Evolutionary conservation across 768 basidiomycete species (phyloP), one percentile per base, ranked within the genome.

Genomic region (Lanmaoa pseudosensibilis): DNA sequence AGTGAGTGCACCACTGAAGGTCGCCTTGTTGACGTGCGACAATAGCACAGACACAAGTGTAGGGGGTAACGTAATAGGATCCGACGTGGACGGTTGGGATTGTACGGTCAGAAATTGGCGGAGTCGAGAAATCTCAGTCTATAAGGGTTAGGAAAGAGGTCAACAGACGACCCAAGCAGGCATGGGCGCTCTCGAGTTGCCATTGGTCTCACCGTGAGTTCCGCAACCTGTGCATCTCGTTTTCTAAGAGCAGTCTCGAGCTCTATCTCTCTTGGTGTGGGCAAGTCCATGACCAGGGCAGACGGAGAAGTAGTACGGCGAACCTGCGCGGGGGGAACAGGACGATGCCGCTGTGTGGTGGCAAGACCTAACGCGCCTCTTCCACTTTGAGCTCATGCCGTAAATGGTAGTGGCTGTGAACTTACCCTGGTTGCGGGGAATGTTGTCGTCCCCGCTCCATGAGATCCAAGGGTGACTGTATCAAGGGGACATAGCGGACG

Each of bases 241-340:
- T 86, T 80, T 63, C 89, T 79, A n/a, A 93, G 75, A 15, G 88
- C 78, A 30, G 83, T 80, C 73, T 94, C 92, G 40, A 94, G 84
- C 70, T 92, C 89, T 58, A 91, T 77, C 73, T 93, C 90, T 70
- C 91, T 80, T 50, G 83, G 74, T 44, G 86, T 81, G 21, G 91
- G 92, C 34, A 90, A 73, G 57, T 84, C 82, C 88, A 90, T 90
- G 68, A 54, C 47, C 55, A 55, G 36, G n/a, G 54, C 61, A 19
- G 56, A 66, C 43, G 55, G 54, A 18, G 30, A 55, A 61, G 44
- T 34, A 43, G 37, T 46, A 50, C 46, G 51, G 54, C 62, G 46
- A 50, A 40, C 58, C 57, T 62, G 55, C 46, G 50, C 41, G 52
- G 57, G 39, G 46, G 32, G 56, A 50, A 52, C 34, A 56, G 36